Conservation (phyloP, 352 stramenopile genomes). For the Pilasporangium apinafurcum region DNA sequence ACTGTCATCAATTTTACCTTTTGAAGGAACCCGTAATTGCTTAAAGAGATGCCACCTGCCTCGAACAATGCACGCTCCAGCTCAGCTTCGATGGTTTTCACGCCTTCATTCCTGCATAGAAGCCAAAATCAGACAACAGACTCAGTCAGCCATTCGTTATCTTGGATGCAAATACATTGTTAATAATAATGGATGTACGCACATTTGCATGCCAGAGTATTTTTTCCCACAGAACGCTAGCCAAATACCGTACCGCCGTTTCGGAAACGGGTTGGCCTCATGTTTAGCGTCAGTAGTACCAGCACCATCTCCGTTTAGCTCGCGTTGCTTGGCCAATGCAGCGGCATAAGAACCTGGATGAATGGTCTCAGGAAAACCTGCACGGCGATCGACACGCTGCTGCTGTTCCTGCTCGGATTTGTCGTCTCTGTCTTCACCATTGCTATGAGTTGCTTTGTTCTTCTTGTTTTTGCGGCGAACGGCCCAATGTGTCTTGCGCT, state of each 20-base stretch:
- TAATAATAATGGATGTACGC: slow-evolving; percentile 1
- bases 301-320: no score
- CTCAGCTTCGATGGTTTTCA: slow-evolving; percentile 88
- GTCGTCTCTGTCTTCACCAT: slow-evolving; percentile 7
- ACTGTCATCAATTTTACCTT: slow-evolving; percentile 26
- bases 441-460: no score
- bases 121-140: neutral
- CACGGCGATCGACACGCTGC: slow-evolving; percentile 32
- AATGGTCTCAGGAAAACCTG: slow-evolving; percentile 47
- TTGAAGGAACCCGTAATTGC: slow-evolving; percentile 87
- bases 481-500: slow-evolving; percentile 73
- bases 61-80: slow-evolving; percentile 85
- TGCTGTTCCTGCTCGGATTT: slow-evolving; percentile 8
- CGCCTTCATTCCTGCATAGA: slow-evolving; percentile 67
- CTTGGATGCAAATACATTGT: neutral
- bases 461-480: slow-evolving; percentile 77
- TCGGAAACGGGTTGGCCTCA: slow-evolving; percentile 12
- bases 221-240: slow-evolving; percentile 86
- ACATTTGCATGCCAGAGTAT: slow-evolving; percentile 90
- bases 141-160: neutral
- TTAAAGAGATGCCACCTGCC: slow-evolving; percentile 78
- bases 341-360: slow-evolving; percentile 78
- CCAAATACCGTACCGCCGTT: slow-evolving; percentile 78
- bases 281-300: no score
- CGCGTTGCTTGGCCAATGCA: no score